These are phyloP conservation scores for Diddensiella caesifluorescens DNA, from an alignment of 805 yeast genomes.

Conservation along the genomic window DNA sequence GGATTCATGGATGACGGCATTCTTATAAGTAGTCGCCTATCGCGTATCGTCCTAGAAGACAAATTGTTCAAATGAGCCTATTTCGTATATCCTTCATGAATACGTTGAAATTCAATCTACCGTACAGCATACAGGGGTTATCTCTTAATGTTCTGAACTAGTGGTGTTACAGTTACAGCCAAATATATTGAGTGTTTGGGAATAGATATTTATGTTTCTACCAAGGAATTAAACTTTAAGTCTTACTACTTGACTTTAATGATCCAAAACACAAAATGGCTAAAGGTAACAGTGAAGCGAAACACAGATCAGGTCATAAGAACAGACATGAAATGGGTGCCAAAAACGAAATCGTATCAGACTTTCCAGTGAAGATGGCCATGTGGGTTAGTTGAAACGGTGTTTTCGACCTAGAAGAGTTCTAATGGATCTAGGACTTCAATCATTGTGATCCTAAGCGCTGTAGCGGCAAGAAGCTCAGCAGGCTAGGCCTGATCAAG, in stretches of 20 bases:
- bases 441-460: constrained; percentile 98
- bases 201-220: too few relatives aligned
- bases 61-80: too few relatives aligned
- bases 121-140: too few relatives aligned
- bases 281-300: constrained; percentile 11
- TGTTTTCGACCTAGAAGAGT: neutral
- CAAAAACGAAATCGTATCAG: constrained; percentile 18
- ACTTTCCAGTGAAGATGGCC: constrained; percentile 80
- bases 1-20: constrained; percentile 43
- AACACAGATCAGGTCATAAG: neutral
- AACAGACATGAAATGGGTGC: constrained; percentile 7
- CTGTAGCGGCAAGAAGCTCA: constrained; percentile 92
- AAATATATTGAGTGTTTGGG: too few relatives aligned
- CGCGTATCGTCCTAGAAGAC: too few relatives aligned
- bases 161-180: too few relatives aligned
- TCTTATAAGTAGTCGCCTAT: too few relatives aligned
- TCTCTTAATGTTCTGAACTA: too few relatives aligned
- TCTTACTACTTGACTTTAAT: neutral
- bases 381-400: constrained; percentile 56
- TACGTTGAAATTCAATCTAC: too few relatives aligned
- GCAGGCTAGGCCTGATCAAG: constrained; percentile 77
- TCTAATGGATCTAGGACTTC: constrained; percentile 54
- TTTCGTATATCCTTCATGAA: too few relatives aligned
- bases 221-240: too few relatives aligned
- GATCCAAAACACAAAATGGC: constrained; percentile 5